Base-by-base conservation (phyloP, 1,284 basidiomycete genomes). In the Phylloporus gajari region DNA sequence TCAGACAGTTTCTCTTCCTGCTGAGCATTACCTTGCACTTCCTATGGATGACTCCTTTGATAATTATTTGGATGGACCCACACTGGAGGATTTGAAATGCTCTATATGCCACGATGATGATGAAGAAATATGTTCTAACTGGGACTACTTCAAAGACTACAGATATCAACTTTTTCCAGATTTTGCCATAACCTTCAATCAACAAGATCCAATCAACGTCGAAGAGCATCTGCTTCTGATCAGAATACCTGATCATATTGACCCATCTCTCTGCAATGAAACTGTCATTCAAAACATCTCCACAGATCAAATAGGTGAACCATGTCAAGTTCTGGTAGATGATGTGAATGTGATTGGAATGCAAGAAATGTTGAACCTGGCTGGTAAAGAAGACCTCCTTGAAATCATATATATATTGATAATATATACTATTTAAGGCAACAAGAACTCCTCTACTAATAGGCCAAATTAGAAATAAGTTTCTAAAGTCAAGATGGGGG, bases 141-240 rank as follows among this genome's bases (percentile, higher is more conserved):
- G 70, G 70, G 61, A 63, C 5, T 68, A 38, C 17, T 73, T 73
- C 53, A 65, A 19, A n/a, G 68, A 73, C 44, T 73, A 73, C 63
- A 71, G 68, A 1, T 73, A 67, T 21, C 30, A 65, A 19, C 64
- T 73, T 5, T 66, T 71, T 23, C 65, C 64, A 2, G 67, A 72
- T 9, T 73, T 73, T 23, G 59, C 67, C 6, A n/a, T 53, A 1
- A 38, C 40, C 1, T 73, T 73, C 46, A 72, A 72, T 35, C 44
- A 67, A 67, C 64, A 73, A 23, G 42, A 68, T 13, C 71, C 66
- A 0, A 66, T 73, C 7, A 3, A 66, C 0, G 63, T 73, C 1
- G 2, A 11, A 32, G 71, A 73, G 0, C 72, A 73, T 11, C 12
- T 73, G 17, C 65, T 73, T 68, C 68, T 63, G 2, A 12, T 73